Conservation (phyloP, 164 flowering plant species). For the Amborella trichopoda region DNA sequence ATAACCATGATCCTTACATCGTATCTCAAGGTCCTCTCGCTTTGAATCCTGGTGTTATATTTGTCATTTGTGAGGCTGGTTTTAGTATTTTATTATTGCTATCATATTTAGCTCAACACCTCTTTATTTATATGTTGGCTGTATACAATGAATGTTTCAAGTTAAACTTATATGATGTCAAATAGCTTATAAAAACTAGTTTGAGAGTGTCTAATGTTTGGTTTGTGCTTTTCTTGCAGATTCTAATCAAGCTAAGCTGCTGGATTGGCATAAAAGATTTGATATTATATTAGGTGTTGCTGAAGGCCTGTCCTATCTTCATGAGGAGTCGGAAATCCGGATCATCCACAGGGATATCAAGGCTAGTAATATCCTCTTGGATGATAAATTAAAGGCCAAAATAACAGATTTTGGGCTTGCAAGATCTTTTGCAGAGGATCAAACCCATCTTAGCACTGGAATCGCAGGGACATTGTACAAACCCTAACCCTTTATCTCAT, state of each 20-base stretch:
- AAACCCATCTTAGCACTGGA: conserved; percentile 14
- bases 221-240: conserved; percentile 4
- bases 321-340: conserved; percentile 6
- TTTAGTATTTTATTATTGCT: no score
- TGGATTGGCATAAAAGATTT: conserved; percentile 10
- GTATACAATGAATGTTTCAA: no score
- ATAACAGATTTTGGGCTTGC: conserved; percentile 16
- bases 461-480: conserved; percentile 15
- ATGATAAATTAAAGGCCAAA: conserved; percentile 13
- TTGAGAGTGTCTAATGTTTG: no score
- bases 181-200: no score
- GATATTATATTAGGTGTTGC: conserved; percentile 11
- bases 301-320: conserved; percentile 13
- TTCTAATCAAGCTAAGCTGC: background rate
- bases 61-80: no score
- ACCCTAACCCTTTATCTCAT: no score
- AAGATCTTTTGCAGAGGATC: conserved; percentile 10
- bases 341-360: conserved; percentile 11
- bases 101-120: no score
- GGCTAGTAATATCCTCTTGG: conserved; percentile 13
- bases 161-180: no score
- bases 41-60: no score
- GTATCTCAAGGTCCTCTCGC: no score
- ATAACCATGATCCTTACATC: no score
- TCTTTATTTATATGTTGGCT: background rate